phyloP scores from a whole-genome alignment of 2,329 filamentous ascomycete species.

The Drechslerella coelobrocha region DNA sequence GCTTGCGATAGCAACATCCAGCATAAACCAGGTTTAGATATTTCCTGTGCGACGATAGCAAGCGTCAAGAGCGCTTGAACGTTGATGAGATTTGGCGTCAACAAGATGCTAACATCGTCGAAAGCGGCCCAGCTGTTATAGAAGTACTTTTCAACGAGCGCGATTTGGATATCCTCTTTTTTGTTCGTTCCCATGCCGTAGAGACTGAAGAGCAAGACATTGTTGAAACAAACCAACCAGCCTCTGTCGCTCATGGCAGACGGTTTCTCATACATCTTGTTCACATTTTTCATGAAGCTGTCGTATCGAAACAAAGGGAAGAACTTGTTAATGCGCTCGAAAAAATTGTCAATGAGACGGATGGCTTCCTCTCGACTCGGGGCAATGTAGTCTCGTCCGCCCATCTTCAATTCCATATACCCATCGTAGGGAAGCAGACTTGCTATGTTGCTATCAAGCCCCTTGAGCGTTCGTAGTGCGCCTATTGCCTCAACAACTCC shows the following conservation, averaged over 20 bases:
- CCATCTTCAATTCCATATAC: conserved; percentile 52
- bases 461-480: conserved; percentile 52
- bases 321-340: conserved; percentile 47
- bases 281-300: conserved; percentile 50
- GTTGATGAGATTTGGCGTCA: conserved; percentile 65
- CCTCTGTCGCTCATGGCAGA: conserved; percentile 52
- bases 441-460: conserved; percentile 52
- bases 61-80: conserved; percentile 68
- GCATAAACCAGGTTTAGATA: conserved; percentile 69
- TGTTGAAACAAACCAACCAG: conserved; percentile 55
- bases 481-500: conserved; percentile 52
- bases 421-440: conserved; percentile 54
- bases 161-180: conserved; percentile 41
- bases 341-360: conserved; percentile 49
- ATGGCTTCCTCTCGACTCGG: conserved; percentile 47
- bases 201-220: conserved; percentile 54
- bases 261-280: conserved; percentile 50
- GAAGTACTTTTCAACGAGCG: conserved; percentile 52
- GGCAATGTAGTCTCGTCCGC: conserved; percentile 48
- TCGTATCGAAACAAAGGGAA: conserved; percentile 48
- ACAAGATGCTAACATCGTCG: conserved; percentile 64
- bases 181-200: conserved; percentile 51
- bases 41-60: conserved; percentile 69
- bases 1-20: conserved; percentile 69
- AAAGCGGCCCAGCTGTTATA: conserved; percentile 57